Evolutionary conservation across 116 monocot species (phyloP), one percentile per base, ranked within the genome.

Genomic region (Trichopus zeylanicus): DNA sequence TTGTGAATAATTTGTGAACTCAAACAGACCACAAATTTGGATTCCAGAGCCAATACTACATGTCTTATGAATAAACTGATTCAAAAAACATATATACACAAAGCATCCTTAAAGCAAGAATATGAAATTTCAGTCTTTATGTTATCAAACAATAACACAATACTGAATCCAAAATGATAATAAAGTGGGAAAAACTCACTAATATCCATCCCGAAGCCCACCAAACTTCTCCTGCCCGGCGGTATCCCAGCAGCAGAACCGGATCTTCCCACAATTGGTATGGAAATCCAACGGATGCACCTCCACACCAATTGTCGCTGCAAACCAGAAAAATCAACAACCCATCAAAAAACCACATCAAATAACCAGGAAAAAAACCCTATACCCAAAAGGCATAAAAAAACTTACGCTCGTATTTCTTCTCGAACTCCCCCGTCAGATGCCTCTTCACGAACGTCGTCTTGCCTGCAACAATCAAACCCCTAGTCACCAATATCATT

Each of bases 201-300:
- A 59, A 38, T 57, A 57, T 3, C 57, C 57, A 57, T 55, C 55
- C 26, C 55, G 22, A 0, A 55, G 55, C 3, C 55, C 57, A 57
- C 57, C 31, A 32, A 57, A 57, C 31, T 57, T 57, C 57, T 57
- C 57, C 31, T 57, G 57, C 12, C 57, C 57, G n/a, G 57, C 31
- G 7, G 59, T 59, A 25, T 59, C 59, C 64, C 64, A 54, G 38
- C 64, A 64, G 22, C 54, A 64, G 37, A 64, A 64, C 26, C 64
- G 34, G 21, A 64, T 64, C 64, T 54, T 64, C 53, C 64, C 64
- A 33, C 64, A 64, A 23, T 64, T 64, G 26, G 64, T 64, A 53
- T 51, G 48, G 53, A 64, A 64, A 53, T 64, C 64, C 38, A 53
- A 27, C 30, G 63, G 52, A 63, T 63, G 63, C 2, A 63, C 63